Base-by-base conservation (phyloP, 2,329 filamentous ascomycete species). In the Apiospora marii region DNA sequence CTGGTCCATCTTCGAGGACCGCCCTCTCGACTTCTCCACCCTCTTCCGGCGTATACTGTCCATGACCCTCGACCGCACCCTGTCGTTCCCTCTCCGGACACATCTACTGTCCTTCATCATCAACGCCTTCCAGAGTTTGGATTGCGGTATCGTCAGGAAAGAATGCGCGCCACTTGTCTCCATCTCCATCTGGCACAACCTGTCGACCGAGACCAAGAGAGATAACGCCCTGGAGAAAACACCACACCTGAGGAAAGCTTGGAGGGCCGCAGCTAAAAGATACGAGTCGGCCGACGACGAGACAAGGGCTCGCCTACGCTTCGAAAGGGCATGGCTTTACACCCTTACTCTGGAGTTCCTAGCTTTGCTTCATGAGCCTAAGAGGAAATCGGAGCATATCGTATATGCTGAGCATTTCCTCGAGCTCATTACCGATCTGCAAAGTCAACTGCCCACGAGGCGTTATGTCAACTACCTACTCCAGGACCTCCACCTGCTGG, bases 151-250 rank as follows among this genome's bases (percentile, higher is more conserved):
- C 72, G 93, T 99, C 69, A 92, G 96, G 74, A 98, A 98, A 82
- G 96, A 99, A 85, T 98, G 96, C 82, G 96, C 96, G 8, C 94
- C 97, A 1, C 86, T 99, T 70, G 96, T 99, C 27, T 96, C 95
- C 16, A 98, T 99, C 77, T 92, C 94, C 0, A 94, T 96, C 78
- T 99, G 96, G 96, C 94, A 98, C 79, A 97, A 98, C 80, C 85
- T 99, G 49, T 93, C 94, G 43, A 93, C 89, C 72, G 94, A 97
- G 46, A 87, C 89, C 73, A 89, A 91, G 74, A 90, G 94, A 76
- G 94, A 97, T 71, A 85, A 86, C 46, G 90, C 91, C 71, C 87
- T 99, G 43, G 91, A 94, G 61, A 91, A 93, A 76, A 89, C 90
- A 67, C 84, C 90, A n/a, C 92, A 94, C 75, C 83, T 97, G 77